A percentile compares a stretch with the other conserved stretches of the same genome.
These are phyloP conservation scores for Dalbergia oliveri DNA, from an alignment of 306 rosid genomes.

Conservation along the genomic window DNA sequence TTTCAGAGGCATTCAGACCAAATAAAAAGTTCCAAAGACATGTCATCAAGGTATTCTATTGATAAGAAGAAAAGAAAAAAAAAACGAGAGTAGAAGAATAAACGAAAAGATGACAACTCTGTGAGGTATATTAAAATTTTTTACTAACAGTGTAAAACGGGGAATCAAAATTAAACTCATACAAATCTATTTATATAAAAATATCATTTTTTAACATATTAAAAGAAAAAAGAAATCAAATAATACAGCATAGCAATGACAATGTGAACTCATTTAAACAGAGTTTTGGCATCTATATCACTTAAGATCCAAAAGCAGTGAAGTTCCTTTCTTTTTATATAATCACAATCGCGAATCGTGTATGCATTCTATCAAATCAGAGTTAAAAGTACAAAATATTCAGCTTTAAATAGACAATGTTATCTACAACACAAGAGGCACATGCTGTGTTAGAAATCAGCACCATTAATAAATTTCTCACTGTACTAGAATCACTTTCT, in stretches of 20 bases:
- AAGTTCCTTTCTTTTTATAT: neutral
- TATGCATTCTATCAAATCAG: neutral
- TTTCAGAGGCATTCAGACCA: no score
- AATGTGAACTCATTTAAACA: neutral
- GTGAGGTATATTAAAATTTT: neutral
- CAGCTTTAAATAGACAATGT: neutral
- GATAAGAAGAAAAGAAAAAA: no score
- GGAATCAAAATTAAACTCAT: no score
- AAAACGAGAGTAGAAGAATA: no score
- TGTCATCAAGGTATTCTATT: no score
- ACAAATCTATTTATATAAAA: no score
- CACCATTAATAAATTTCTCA: slow-evolving; percentile 37
- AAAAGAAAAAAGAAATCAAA: neutral
- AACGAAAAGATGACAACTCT: no score
- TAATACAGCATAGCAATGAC: neutral
- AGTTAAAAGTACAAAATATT: neutral
- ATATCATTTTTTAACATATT: neutral
- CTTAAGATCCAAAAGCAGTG: neutral
- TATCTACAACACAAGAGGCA: neutral
- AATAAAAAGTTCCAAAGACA: no score
- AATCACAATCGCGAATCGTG: neutral
- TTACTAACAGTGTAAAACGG: no score
- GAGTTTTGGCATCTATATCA: neutral
- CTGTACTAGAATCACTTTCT: slow-evolving; percentile 10
- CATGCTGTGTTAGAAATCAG: neutral